Evolutionary conservation across 352 stramenopile species (phyloP).

Genomic region (Phytophthora pisi): DNA sequence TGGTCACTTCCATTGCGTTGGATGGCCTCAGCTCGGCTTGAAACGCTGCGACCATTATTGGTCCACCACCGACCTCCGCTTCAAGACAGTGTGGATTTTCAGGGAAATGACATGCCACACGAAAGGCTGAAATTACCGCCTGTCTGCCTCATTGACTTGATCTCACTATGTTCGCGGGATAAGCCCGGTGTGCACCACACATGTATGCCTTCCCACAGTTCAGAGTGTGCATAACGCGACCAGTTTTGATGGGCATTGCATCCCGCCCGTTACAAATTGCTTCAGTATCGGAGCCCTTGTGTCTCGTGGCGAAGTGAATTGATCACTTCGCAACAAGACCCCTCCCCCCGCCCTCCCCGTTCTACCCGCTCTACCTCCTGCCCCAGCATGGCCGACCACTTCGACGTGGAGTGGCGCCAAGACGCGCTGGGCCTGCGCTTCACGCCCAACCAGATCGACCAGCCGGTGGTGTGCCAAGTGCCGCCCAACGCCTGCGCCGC

Average conservation of each 20-base stretch:
- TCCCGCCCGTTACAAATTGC: slow-evolving; percentile 18
- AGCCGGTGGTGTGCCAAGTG: slow-evolving; percentile 78
- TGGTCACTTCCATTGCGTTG: slow-evolving; percentile 12
- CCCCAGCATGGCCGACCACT: slow-evolving; percentile 24
- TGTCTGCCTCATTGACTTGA: slow-evolving; percentile 17
- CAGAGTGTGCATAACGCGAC: not conserved
- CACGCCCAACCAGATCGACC: slow-evolving; percentile 70
- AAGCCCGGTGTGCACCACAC: slow-evolving; percentile 17
- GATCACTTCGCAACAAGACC: slow-evolving; percentile 30
- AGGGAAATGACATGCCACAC: slow-evolving; percentile 9
- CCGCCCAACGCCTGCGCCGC: slow-evolving; percentile 48
- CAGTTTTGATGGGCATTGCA: slow-evolving; percentile 28
- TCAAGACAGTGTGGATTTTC: slow-evolving; percentile 31
- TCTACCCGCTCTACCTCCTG: not conserved
- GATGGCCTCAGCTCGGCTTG: slow-evolving; percentile 10
- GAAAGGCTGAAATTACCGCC: slow-evolving; percentile 6
- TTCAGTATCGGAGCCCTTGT: slow-evolving; percentile 15
- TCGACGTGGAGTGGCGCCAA: slow-evolving; percentile 69
- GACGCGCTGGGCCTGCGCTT: slow-evolving; percentile 69
- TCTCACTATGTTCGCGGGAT: slow-evolving; percentile 1
- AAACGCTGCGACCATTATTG: slow-evolving; percentile 10
- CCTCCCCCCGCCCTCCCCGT: not conserved
- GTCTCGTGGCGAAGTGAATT: not conserved
- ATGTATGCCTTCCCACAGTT: not conserved
- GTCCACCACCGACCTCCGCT: not conserved